Percentiles rank a stretch among this genome's conserved stretches.
These are phyloP conservation scores for Letharia lupina DNA, from an alignment of 495 filamentous ascomycete genomes.

Conservation along the genomic window DNA sequence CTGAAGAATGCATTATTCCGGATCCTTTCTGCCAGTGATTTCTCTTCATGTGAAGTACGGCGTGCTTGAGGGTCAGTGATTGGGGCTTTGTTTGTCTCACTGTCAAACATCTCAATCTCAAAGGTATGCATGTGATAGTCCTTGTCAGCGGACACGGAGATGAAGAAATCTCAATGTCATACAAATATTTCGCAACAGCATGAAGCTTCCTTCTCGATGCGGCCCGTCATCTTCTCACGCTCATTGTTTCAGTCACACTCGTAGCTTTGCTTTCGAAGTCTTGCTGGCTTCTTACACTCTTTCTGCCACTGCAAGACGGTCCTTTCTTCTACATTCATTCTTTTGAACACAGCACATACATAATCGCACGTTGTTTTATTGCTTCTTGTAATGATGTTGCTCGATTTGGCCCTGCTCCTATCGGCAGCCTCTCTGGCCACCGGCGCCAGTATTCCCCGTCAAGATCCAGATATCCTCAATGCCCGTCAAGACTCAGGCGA, in stretches of 20 bases:
- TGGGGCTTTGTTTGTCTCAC: neutral
- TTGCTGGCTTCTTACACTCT: constrained; percentile 3
- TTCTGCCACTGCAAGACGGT: neutral
- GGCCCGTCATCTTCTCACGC: constrained; percentile 6
- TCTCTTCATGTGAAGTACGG: neutral
- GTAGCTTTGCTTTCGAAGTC: constrained; percentile 1
- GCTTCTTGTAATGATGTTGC: constrained; percentile 7
- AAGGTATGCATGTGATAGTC: neutral
- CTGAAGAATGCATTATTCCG: constrained; percentile 7
- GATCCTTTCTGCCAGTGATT: neutral
- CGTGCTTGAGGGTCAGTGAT: neutral
- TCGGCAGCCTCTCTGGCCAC: constrained; percentile 6
- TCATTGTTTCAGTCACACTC: constrained; percentile 9
- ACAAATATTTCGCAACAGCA: neutral
- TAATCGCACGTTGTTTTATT: neutral
- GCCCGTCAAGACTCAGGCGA: constrained; percentile 2
- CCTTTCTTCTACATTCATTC: neutral
- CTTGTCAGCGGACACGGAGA: neutral
- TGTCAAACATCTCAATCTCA: neutral
- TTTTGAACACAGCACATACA: neutral
- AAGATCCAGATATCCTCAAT: neutral
- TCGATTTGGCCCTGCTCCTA: constrained; percentile 3
- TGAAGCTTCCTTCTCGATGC: neutral
- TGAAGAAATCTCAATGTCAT: neutral
- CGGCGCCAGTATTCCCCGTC: constrained; percentile 9